phyloP scores from a whole-genome alignment of 768 basidiomycete species.

The Boletus insuetus region DNA sequence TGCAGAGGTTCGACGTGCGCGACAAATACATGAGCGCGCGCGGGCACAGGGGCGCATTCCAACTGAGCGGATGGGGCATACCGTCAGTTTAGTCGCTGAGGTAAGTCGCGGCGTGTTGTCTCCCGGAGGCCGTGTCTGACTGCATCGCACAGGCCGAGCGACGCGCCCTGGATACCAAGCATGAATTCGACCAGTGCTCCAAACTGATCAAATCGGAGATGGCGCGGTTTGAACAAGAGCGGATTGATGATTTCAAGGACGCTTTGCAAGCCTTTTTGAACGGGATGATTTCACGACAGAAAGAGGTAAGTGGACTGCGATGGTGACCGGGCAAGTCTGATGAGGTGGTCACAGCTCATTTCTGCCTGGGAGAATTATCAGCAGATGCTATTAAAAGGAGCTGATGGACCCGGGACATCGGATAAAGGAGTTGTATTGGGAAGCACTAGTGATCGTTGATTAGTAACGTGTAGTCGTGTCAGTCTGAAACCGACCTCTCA shows the following conservation, averaged over 20 bases:
- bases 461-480: too few species aligned
- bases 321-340: neutral
- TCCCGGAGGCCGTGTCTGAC: neutral
- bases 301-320: constrained; percentile 49
- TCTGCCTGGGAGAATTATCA: constrained; percentile 81
- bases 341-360: constrained; percentile 53
- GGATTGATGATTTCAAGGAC: constrained; percentile 90
- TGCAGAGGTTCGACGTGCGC: constrained; percentile 65
- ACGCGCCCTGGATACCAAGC: constrained; percentile 74
- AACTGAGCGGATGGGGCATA: constrained; percentile 65
- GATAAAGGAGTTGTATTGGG: neutral
- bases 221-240: constrained; percentile 87
- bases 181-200: constrained; percentile 87
- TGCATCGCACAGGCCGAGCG: constrained; percentile 66
- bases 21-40: constrained; percentile 77
- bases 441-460: too few species aligned
- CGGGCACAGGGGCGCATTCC: constrained; percentile 73
- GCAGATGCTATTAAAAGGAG: constrained; percentile 58
- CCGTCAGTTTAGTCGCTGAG: constrained; percentile 80
- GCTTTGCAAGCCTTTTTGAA: constrained; percentile 81
- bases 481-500: constrained; percentile 2
- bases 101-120: constrained; percentile 37
- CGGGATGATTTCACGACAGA: constrained; percentile 83
- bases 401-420: constrained; percentile 3
- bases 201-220: constrained; percentile 88